Conservation (phyloP, 2,329 filamentous ascomycete species). For the Sordariomycetes sp. region DNA sequence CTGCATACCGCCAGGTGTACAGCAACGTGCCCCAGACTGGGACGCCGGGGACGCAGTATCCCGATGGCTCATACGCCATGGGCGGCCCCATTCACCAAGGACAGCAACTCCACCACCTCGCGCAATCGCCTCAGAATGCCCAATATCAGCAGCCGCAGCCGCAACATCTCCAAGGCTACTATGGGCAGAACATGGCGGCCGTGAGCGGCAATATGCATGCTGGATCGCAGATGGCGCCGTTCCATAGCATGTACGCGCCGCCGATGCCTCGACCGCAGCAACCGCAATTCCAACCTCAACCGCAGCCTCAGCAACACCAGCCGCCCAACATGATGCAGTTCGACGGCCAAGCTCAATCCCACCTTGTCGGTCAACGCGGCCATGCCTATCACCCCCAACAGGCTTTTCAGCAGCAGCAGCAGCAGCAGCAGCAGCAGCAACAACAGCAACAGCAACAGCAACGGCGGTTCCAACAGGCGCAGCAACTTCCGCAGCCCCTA, state of each 20-base stretch:
- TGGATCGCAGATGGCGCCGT: slow-evolving; percentile 9
- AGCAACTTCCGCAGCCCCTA: slow-evolving; percentile 7
- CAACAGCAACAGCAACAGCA: slow-evolving; percentile 5
- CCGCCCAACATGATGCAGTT: slow-evolving; percentile 2
- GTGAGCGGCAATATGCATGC: slow-evolving; percentile 4
- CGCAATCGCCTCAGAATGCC: slow-evolving; percentile 11
- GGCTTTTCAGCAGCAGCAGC: slow-evolving; percentile 4
- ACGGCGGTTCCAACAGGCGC: slow-evolving; percentile 6
- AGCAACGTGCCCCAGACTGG: background rate
- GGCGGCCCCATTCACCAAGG: slow-evolving; percentile 3
- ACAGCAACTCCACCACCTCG: slow-evolving; percentile 3
- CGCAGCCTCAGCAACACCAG: background rate
- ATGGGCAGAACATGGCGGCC: slow-evolving; percentile 1
- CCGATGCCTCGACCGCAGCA: slow-evolving; percentile 11
- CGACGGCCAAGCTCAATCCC: slow-evolving; percentile 6
- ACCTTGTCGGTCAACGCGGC: slow-evolving; percentile 4
- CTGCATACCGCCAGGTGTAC: slow-evolving; percentile 9
- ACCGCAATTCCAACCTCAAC: slow-evolving; percentile 5
- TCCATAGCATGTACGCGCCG: slow-evolving; percentile 6
- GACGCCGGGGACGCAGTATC: background rate
- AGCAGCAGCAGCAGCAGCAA: no score
- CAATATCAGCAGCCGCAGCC: slow-evolving; percentile 6
- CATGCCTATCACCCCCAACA: slow-evolving; percentile 8
- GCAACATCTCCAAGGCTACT: slow-evolving; percentile 5
- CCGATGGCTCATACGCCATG: slow-evolving; percentile 2